Evolutionary conservation across 2,329 filamentous ascomycete species (phyloP), one percentile per base, ranked within the genome.

Genomic region (Alternaria tenuissima): DNA sequence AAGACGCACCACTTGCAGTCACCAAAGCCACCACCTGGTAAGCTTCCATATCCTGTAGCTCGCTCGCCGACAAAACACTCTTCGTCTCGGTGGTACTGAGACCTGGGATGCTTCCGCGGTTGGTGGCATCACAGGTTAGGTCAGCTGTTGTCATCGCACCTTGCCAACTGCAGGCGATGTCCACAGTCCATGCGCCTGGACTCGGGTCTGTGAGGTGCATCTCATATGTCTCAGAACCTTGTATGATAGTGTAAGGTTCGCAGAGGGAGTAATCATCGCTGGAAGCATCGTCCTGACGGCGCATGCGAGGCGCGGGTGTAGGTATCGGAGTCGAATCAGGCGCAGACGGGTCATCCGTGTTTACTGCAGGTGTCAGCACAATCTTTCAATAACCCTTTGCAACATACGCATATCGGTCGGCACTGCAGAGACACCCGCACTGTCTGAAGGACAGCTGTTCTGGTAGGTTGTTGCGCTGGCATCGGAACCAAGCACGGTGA

Each of bases 241-340:
- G 71, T 52, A 67, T 66, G n/a, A 75, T 52, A 11, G 68, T 73
- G 24, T 66, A 66, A 1, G 66, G 66, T 38, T 66, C 67, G 55
- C 70, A 72, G 32, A 66, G 26, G 18, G 44, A 36, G 18, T 61
- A 55, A 38, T 62, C 52, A 11, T 57, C 51, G 9, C 36, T 38
- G 9, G 47, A 30, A 12, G 43, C 24, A 26, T 48, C 34, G 11
- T 63, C 55, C 48, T 68, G 66, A 36, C 65, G 68, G 30, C 67
- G 69, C 32, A 69, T 48, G 34, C 60, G 68, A 49, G 68, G 62
- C 8, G 49, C 69, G 18, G 68, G 59, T 7, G 61, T 73, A 7
- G 68, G 59, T 2, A 58, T 42, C 30, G 70, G 64, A 18, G 39
- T 42, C 20, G 39, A 4, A 24, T 42, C 39, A 9, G 39, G 39